These are phyloP conservation scores for Jackrogersella minutella DNA, from an alignment of 495 filamentous ascomycete species.

Conservation along the genomic window DNA sequence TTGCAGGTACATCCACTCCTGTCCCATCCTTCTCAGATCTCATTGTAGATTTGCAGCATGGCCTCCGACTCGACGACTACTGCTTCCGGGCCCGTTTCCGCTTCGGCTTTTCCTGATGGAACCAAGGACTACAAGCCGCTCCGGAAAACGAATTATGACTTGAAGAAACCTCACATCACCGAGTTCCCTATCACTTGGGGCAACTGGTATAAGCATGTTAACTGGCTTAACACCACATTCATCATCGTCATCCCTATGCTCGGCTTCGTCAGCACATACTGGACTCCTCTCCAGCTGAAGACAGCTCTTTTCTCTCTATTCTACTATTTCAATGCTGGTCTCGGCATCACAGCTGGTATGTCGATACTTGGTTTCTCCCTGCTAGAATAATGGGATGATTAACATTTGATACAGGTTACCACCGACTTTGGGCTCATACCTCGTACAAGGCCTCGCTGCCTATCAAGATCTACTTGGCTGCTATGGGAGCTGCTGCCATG, in stretches of 20 bases:
- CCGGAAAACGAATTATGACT: slow-evolving; percentile 55
- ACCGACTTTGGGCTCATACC: slow-evolving; percentile 93
- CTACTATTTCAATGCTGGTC: slow-evolving; percentile 92
- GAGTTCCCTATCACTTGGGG: slow-evolving; percentile 74
- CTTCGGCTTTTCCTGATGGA: slow-evolving; percentile 55
- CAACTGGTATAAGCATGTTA: slow-evolving; percentile 98
- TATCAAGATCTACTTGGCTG: slow-evolving; percentile 91
- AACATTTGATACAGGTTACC: slow-evolving; percentile 67
- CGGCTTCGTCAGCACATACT: slow-evolving; percentile 79
- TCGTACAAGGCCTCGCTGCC: slow-evolving; percentile 91
- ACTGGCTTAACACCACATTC: slow-evolving; percentile 90
- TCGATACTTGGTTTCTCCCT: not conserved
- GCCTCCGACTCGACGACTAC: slow-evolving; percentile 49
- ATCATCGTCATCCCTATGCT: slow-evolving; percentile 85
- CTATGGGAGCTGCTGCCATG: slow-evolving; percentile 91
- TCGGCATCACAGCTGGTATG: slow-evolving; percentile 87
- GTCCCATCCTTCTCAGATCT: not conserved
- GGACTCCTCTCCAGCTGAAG: slow-evolving; percentile 77
- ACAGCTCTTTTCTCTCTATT: slow-evolving; percentile 81
- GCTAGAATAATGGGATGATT: slow-evolving; percentile 14
- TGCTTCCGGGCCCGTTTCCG: slow-evolving; percentile 39
- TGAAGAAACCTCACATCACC: slow-evolving; percentile 62
- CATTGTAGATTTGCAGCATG: slow-evolving; percentile 45
- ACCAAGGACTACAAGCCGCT: slow-evolving; percentile 59
- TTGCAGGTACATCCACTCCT: slow-evolving; percentile 16